Evolutionary conservation across 371 early-diverging fungal species (phyloP), one percentile per base, ranked within the genome.

Genomic region (Entomophthora muscae): DNA sequence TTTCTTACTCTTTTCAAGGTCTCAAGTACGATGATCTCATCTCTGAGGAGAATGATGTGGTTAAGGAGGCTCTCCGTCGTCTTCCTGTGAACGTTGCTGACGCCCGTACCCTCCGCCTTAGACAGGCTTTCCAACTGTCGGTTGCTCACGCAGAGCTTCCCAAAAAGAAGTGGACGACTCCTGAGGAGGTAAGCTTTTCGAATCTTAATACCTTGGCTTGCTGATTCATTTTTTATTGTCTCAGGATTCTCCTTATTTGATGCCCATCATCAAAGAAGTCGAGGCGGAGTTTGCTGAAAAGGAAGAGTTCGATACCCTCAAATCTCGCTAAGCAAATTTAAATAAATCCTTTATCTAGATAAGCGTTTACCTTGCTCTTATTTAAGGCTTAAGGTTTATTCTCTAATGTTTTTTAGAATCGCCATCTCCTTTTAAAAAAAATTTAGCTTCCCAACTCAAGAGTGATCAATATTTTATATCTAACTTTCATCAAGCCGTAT

Each of bases 11-110:
- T n/a, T 51, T 62, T 30, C 23, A 27, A 89, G 97, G 97, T 69
- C 79, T 95, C 61, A 77, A 82, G 54, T 89, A 86, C 69, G 97
- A 97, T 78, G 97, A 97, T 73, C 72, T 95, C 64, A 74, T 93
- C 73, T 79, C 83, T 57, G 93, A 92, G 64, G 95, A 97, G 72
- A 83, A 76, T 60, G 83, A 81, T 24, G 70, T 89, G 51, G 86
- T 89, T 53, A 78, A 84, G 70, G 90, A 91, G 73, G 97, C 97
- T 30, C 72, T 97, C 61, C 77, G 84, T 66, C 86, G 97, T 54
- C 78, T 97, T 30, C 81, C 86, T 31, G 83, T 79, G 51, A 71
- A 82, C 31, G 90, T 84, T 66, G 74, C 73, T 30, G 80, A 82
- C 68, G 85, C 78, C 63, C 86, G 96, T 70, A 76, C 80, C 64